Evolutionary conservation across 495 filamentous ascomycete genomes (phyloP), one percentile per base, ranked within the genome.

Genomic region (Entonaema liquescens): DNA sequence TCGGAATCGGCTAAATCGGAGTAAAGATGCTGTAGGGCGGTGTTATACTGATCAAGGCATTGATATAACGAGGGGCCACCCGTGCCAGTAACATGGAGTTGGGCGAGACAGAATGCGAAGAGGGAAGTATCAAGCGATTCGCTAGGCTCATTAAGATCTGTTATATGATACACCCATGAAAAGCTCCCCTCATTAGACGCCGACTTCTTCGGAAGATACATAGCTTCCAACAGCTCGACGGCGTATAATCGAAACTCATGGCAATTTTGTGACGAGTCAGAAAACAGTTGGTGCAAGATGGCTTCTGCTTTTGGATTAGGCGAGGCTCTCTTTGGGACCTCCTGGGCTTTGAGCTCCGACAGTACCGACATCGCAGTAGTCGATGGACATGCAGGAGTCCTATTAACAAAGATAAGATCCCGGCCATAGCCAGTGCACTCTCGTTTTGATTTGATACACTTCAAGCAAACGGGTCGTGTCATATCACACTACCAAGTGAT

Each of bases 381-480:
- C 42, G 47, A 61, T 12, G 52, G 19, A 53, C 35, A 50, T 7
- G 59, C 47, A 8, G 59, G 59, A 40, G 66, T 63, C 31, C 66
- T 57, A 23, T 68, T 68, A 13, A 83, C 71, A 57, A 83, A 83
- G 2, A 77, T 68, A 29, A 71, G 68, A 15, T 80, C 77, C 44
- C 74, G 68, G 29, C 77, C 61, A 58, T 83, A 83, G 5, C 81
- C 81, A 17, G 70, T 67, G 70, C 81, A 83, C 23, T 68, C 35
- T 52, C 79, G 77, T 28, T 78, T 77, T 12, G 77, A 78, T 31
- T 76, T 78, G 19, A 76, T 76, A 44, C 81, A 83, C 49, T 76
- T 77, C 13, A 62, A 58, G 63, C 81, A 83, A 15, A 29, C 62
- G 0, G 81, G 81, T 57, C 67, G 74, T 61, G 79, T 73, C 28